Evolutionary conservation across 208 protist species (phyloP).

Genomic region (Trypanosoma melophagium): DNA sequence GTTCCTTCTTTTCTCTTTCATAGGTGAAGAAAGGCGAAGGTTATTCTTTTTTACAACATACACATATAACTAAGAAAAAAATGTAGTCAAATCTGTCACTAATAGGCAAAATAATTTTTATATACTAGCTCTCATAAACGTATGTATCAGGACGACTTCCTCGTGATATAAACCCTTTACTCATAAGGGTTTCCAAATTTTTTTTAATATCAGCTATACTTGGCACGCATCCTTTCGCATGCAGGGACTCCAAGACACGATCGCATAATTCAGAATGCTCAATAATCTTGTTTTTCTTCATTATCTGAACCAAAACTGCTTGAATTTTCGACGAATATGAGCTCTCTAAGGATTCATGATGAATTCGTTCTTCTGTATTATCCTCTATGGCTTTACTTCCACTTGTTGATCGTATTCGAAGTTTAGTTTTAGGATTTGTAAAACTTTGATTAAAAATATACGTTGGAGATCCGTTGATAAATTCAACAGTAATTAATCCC

Average conservation of each 20-base stretch:
- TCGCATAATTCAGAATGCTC: slow-evolving; percentile 53
- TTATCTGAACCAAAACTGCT: slow-evolving; percentile 57
- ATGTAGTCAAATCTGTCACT: too few relatives aligned
- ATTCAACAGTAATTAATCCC: slow-evolving; percentile 16
- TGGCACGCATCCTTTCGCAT: slow-evolving; percentile 33
- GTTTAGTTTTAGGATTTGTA: slow-evolving; percentile 20
- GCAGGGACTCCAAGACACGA: slow-evolving; percentile 30
- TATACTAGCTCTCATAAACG: slow-evolving; percentile 24
- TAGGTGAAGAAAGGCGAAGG: too few relatives aligned
- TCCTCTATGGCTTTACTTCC: slow-evolving; percentile 16
- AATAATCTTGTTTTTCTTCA: slow-evolving; percentile 63
- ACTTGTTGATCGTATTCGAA: slow-evolving; percentile 13
- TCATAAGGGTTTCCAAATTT: slow-evolving; percentile 61
- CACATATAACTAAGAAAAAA: too few relatives aligned
- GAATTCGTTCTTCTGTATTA: slow-evolving; percentile 5
- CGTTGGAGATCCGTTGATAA: neutral
- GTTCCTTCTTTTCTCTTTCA: neutral
- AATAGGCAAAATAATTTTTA: too few relatives aligned
- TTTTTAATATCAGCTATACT: slow-evolving; percentile 58
- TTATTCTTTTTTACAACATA: too few relatives aligned
- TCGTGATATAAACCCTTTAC: slow-evolving; percentile 61
- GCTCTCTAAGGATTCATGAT: slow-evolving; percentile 23
- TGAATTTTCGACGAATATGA: slow-evolving; percentile 50
- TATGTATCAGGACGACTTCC: slow-evolving; percentile 30
- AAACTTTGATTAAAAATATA: slow-evolving; percentile 35